phyloP scores from a whole-genome alignment of 805 yeast genomes.

The Naumovozyma baii region DNA sequence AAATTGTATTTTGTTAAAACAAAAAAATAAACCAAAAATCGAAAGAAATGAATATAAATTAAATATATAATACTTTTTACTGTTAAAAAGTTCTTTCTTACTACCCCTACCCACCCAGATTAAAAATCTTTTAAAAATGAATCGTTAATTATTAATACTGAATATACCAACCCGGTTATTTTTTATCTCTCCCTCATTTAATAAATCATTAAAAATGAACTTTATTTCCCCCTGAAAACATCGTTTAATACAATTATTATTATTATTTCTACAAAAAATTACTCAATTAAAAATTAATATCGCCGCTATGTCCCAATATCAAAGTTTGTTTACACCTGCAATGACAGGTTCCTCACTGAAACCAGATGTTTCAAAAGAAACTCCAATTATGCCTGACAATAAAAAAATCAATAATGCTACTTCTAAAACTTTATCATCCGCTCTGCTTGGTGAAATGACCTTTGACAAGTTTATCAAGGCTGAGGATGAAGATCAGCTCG shows the following conservation, averaged over 20 bases:
- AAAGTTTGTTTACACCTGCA: slow-evolving; percentile 9
- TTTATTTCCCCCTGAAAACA: background rate
- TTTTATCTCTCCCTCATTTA: slow-evolving; percentile 3
- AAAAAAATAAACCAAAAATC: slow-evolving; percentile 4
- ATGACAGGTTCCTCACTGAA: background rate
- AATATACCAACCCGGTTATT: slow-evolving; percentile 2
- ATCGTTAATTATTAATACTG: background rate
- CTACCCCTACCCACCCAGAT: background rate
- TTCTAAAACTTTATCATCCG: slow-evolving; percentile 3
- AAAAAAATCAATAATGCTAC: slow-evolving; percentile 1
- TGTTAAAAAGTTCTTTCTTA: slow-evolving; percentile 3
- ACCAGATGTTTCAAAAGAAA: slow-evolving; percentile 1
- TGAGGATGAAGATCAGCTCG: slow-evolving; percentile 4
- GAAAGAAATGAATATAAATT: slow-evolving; percentile 2
- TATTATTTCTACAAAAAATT: background rate
- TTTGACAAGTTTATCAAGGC: slow-evolving; percentile 20
- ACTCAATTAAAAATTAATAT: background rate
- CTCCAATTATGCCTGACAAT: background rate
- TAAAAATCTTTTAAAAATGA: slow-evolving; percentile 2
- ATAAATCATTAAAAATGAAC: background rate
- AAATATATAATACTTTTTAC: background rate
- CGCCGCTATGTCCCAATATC: slow-evolving; percentile 11
- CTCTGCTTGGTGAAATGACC: slow-evolving; percentile 19
- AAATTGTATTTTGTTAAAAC: slow-evolving; percentile 13
- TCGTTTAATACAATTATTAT: slow-evolving; percentile 2